Conservation (phyloP, 352 stramenopile species). For the Phytophthora crassamura region DNA sequence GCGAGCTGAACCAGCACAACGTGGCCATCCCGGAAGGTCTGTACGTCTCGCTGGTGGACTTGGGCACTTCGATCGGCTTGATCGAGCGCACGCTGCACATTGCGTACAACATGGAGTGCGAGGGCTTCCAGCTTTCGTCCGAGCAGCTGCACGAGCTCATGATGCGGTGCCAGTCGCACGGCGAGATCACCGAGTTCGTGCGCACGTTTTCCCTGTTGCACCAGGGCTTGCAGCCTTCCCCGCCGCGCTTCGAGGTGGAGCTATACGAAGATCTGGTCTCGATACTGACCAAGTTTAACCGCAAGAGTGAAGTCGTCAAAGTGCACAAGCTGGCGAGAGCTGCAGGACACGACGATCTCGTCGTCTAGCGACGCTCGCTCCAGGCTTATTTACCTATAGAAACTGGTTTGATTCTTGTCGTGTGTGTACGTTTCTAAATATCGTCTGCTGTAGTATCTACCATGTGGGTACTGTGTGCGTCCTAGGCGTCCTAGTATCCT, state of each 20-base stretch:
- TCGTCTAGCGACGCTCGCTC: conserved; percentile 18
- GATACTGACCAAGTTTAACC: conserved; percentile 51
- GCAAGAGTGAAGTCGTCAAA: conserved; percentile 51
- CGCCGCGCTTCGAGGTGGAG: conserved; percentile 54
- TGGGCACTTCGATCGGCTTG: conserved; percentile 66
- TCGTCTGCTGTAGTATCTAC: conserved; percentile 12
- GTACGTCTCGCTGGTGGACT: conserved; percentile 63
- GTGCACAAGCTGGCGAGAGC: conserved; percentile 48
- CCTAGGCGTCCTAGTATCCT: conserved; percentile 34
- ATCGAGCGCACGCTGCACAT: conserved; percentile 75
- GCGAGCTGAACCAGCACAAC: conserved; percentile 50
- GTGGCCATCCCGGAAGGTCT: conserved; percentile 60
- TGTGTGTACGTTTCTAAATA: conserved; percentile 11
- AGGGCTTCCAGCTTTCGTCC: conserved; percentile 62
- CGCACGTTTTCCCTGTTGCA: conserved; percentile 76
- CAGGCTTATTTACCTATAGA: conserved; percentile 35
- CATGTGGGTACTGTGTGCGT: too few relatives aligned
- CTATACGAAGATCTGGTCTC: conserved; percentile 67
- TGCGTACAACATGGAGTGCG: conserved; percentile 88
- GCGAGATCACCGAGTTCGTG: conserved; percentile 63
- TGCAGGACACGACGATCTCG: conserved; percentile 34
- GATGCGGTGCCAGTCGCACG: conserved; percentile 45
- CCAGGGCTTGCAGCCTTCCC: conserved; percentile 42
- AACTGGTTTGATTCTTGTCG: conserved; percentile 26
- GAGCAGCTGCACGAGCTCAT: conserved; percentile 62